Conservation (phyloP, 2,329 filamentous ascomycete genomes). For the Torrubiellomyces zombiae region DNA sequence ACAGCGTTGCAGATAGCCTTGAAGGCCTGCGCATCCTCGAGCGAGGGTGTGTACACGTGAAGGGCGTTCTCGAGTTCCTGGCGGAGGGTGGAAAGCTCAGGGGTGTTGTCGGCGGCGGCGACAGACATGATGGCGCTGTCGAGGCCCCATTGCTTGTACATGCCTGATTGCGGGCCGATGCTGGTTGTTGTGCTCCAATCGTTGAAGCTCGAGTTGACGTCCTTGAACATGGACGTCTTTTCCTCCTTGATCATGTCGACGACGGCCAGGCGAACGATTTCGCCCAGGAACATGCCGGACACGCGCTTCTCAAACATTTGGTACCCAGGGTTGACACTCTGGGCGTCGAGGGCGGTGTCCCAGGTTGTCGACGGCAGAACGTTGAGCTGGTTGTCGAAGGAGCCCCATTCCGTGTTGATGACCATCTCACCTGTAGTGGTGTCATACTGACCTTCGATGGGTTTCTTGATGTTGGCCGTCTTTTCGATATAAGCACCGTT, state of each 20-base stretch:
- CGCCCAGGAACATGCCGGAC: slow-evolving; percentile 94
- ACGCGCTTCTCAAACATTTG: slow-evolving; percentile 99
- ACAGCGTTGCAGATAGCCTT: slow-evolving; percentile 71
- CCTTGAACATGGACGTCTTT: slow-evolving; percentile 54
- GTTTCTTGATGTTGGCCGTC: slow-evolving; percentile 68
- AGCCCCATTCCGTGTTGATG: slow-evolving; percentile 96
- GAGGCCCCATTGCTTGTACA: slow-evolving; percentile 73
- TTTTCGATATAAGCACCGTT: slow-evolving; percentile 97
- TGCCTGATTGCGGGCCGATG: slow-evolving; percentile 44
- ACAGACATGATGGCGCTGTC: slow-evolving; percentile 84
- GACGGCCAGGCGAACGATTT: slow-evolving; percentile 70
- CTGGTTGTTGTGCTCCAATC: slow-evolving; percentile 53
- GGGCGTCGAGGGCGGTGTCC: slow-evolving; percentile 60
- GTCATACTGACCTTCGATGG: slow-evolving; percentile 54
- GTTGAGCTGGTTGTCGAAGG: slow-evolving; percentile 85
- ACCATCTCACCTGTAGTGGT: slow-evolving; percentile 83
- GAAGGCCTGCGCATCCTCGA: slow-evolving; percentile 77
- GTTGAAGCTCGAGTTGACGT: slow-evolving; percentile 56
- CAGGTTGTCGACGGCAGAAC: slow-evolving; percentile 76
- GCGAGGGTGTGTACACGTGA: slow-evolving; percentile 56
- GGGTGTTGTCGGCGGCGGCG: slow-evolving; percentile 63
- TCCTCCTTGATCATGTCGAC: slow-evolving; percentile 55
- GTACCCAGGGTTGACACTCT: slow-evolving; percentile 78
- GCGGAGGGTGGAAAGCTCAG: slow-evolving; percentile 55
- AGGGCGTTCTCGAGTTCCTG: slow-evolving; percentile 64